Base-by-base conservation (phyloP, 2,329 filamentous ascomycete species). In the Exophiala aquamarina region DNA sequence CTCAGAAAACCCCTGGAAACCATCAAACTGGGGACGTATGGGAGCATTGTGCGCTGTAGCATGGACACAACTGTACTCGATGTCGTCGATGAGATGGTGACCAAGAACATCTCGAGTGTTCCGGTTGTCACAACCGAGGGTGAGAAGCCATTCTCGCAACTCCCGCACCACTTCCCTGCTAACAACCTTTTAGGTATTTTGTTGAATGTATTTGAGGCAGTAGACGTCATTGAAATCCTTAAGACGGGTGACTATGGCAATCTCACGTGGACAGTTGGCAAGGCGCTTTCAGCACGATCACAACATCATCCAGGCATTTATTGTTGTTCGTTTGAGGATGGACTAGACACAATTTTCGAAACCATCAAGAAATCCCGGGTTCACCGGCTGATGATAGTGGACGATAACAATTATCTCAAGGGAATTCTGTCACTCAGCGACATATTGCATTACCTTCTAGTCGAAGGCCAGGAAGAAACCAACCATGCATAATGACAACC, bases 171-270 rank as follows among this genome's bases (percentile, higher is more conserved):
- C 13, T 7, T 32, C 17, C 13, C 21, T 26, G 23, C 29, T 4
- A 7, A 9, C 3, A 20, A 6, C 9, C 13, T 35, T 21, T 1
- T 60, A 81, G 82, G 81, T 41, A 74, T 81, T 23, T 83, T 98
- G 0, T 81, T 97, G 55, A 98, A 98, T 63, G 90, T 97, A 9
- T 98, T 98, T 62, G 94, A 98, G 71, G 89, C 93, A 2, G 91
- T 98, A 41, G 93, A 98, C 68, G 91, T 98, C 51, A 95, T 98
- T 59, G 86, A 91, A 0, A 84, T 95, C 60, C 95, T 98, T 70
- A 95, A 94, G 69, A 90, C 89, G 17, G 90, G 91, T 15, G 83
- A 83, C 28, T 97, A 97, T 63, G 93, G 97, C 56, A 92, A 96
- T 58, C 75, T 98, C 47, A 84, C 86, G 50, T 81, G 90, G 15